A percentile compares a stretch with the other conserved stretches of the same genome.
phyloP scores from a whole-genome alignment of 352 stramenopile species.

The Thraustochytrium sp. region DNA sequence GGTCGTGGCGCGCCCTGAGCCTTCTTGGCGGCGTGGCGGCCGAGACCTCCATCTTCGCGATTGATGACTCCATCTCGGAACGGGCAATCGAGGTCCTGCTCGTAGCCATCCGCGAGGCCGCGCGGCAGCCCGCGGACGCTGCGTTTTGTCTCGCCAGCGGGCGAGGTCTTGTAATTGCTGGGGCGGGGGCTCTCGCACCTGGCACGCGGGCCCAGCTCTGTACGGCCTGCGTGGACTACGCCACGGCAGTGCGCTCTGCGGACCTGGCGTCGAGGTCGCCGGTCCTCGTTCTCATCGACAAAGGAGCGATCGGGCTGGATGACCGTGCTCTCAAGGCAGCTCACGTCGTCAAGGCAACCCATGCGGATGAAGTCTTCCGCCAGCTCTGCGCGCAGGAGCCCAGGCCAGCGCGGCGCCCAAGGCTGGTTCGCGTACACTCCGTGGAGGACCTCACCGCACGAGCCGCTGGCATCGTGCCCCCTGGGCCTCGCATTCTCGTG shows the following conservation, averaged over 20 bases:
- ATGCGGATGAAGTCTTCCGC: too few relatives aligned
- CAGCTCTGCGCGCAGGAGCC: too few relatives aligned
- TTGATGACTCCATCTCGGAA: slow-evolving; percentile 28
- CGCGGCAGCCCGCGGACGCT: background rate
- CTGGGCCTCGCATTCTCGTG: too few relatives aligned
- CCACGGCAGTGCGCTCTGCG: background rate
- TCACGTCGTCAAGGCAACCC: too few relatives aligned
- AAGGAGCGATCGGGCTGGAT: background rate
- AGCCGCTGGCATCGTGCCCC: too few relatives aligned
- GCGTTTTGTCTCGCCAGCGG: slow-evolving; percentile 12
- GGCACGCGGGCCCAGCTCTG: background rate
- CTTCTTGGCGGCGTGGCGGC: background rate
- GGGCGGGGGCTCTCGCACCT: background rate
- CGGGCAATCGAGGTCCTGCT: background rate
- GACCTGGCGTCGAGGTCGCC: background rate
- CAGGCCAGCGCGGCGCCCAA: too few relatives aligned
- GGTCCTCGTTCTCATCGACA: background rate
- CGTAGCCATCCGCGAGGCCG: background rate
- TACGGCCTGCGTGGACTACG: background rate
- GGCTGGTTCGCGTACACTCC: too few relatives aligned
- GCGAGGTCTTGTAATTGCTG: background rate
- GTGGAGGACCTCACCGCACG: too few relatives aligned
- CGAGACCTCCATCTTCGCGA: background rate
- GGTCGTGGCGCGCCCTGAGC: background rate
- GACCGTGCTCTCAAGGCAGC: too few relatives aligned